Conservation (phyloP, 805 yeast genomes). For the Ogataea trehaloabstinens region DNA sequence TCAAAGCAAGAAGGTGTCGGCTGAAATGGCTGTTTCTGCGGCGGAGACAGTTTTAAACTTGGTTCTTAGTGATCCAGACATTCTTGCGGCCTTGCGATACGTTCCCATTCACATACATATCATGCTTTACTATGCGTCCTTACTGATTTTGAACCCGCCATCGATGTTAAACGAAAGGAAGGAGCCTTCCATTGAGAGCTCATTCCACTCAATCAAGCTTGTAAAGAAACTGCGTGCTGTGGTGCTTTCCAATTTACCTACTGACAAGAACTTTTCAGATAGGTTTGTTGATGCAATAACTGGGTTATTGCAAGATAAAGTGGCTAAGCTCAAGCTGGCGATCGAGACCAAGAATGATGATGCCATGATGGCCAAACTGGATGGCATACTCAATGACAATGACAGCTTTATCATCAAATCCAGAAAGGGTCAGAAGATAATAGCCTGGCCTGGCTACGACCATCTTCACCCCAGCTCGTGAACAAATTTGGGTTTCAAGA, state of each 20-base stretch:
- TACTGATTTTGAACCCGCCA: constrained; percentile 52
- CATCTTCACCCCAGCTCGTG: constrained; percentile 55
- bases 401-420: constrained; percentile 12
- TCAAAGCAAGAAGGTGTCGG: constrained; percentile 28
- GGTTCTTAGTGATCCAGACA: constrained; percentile 58
- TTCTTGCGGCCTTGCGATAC: constrained; percentile 51
- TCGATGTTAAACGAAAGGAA: constrained; percentile 24
- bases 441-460: constrained; percentile 68
- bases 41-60: constrained; percentile 61
- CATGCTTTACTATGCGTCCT: constrained; percentile 67
- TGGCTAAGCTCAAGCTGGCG: constrained; percentile 22
- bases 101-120: constrained; percentile 74
- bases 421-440: constrained; percentile 29
- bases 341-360: constrained; percentile 8
- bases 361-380: constrained; percentile 13
- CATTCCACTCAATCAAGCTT: constrained; percentile 38
- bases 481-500: neutral
- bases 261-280: constrained; percentile 50
- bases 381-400: constrained; percentile 20
- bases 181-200: constrained; percentile 23
- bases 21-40: constrained; percentile 56
- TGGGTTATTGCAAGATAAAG: constrained; percentile 28
- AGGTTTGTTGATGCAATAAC: constrained; percentile 36
- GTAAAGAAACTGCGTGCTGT: constrained; percentile 44
- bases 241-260: constrained; percentile 45